Evolutionary conservation across 306 rosid species (phyloP).

Genomic region (Prunus davidiana): DNA sequence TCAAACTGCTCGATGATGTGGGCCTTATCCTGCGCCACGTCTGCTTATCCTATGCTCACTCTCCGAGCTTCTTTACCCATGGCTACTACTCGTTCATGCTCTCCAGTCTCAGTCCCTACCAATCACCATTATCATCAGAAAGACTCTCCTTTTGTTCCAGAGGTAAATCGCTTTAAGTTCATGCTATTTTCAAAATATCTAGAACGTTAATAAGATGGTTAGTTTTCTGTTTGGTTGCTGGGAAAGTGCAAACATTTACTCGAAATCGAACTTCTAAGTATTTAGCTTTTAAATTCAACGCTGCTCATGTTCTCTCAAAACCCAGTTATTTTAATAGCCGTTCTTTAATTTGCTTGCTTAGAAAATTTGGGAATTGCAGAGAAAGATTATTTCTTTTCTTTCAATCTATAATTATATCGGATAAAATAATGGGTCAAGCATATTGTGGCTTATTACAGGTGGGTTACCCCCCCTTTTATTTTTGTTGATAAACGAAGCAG

Average conservation of each 20-base stretch:
- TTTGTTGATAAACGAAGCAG: background rate
- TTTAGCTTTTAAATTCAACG: background rate
- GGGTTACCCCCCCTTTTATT: background rate
- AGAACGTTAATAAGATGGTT: background rate
- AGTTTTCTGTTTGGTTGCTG: conserved; percentile 8
- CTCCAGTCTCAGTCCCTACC: conserved; percentile 34
- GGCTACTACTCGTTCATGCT: conserved; percentile 25
- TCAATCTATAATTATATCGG: background rate
- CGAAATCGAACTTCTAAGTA: background rate
- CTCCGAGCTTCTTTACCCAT: conserved; percentile 33
- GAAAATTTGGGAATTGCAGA: conserved; percentile 6
- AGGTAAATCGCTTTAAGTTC: conserved; percentile 33
- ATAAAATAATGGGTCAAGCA: background rate
- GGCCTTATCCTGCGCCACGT: conserved; percentile 40
- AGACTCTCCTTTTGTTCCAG: conserved; percentile 64
- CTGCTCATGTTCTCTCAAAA: background rate
- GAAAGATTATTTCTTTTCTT: background rate
- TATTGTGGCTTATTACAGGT: background rate
- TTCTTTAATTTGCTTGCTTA: background rate
- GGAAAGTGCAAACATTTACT: background rate
- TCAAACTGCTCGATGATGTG: conserved; percentile 29
- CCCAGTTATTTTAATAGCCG: background rate
- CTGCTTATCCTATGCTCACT: conserved; percentile 43
- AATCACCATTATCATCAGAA: conserved; percentile 12
- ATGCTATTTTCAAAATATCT: background rate